Percentiles rank a stretch among this genome's conserved stretches.
Conservation (phyloP, 257 asterid species). For the Lycium ferocissimum region DNA sequence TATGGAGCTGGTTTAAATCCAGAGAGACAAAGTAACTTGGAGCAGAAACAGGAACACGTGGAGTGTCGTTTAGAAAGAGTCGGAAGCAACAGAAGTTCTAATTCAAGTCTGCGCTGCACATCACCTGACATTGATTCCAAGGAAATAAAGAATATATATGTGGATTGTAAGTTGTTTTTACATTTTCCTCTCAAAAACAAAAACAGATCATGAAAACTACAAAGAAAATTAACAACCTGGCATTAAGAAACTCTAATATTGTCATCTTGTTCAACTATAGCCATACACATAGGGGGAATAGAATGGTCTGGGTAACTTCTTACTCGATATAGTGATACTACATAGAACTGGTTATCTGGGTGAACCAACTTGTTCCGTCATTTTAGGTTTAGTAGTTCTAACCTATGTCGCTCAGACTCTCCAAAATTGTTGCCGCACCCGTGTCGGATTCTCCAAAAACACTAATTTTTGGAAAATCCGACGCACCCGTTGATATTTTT, state of each 20-base stretch:
- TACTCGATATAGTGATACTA: not conserved
- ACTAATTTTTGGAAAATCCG: no score
- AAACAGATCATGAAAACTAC: not conserved
- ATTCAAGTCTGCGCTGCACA: conserved; percentile 57
- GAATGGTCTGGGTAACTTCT: not conserved
- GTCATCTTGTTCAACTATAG: conserved; percentile 3
- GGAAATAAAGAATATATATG: conserved; percentile 92
- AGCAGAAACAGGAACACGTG: conserved; percentile 56
- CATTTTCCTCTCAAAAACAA: conserved; percentile 2
- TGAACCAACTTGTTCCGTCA: conserved; percentile 4
- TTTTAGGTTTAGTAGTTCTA: not conserved
- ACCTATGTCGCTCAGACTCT: not conserved
- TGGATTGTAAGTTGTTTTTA: conserved; percentile 76
- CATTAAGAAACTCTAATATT: not conserved
- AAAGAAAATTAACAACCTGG: not conserved
- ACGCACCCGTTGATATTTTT: no score
- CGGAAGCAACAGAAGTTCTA: conserved; percentile 62
- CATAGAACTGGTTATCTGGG: not conserved
- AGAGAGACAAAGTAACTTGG: conserved; percentile 55
- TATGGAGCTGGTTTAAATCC: conserved; percentile 62
- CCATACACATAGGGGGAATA: not conserved
- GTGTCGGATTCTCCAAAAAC: no score
- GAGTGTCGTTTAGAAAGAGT: conserved; percentile 59
- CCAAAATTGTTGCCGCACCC: no score
- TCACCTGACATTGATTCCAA: conserved; percentile 76